phyloP scores from a whole-genome alignment of 768 basidiomycete species.

The Boletus edulis region DNA sequence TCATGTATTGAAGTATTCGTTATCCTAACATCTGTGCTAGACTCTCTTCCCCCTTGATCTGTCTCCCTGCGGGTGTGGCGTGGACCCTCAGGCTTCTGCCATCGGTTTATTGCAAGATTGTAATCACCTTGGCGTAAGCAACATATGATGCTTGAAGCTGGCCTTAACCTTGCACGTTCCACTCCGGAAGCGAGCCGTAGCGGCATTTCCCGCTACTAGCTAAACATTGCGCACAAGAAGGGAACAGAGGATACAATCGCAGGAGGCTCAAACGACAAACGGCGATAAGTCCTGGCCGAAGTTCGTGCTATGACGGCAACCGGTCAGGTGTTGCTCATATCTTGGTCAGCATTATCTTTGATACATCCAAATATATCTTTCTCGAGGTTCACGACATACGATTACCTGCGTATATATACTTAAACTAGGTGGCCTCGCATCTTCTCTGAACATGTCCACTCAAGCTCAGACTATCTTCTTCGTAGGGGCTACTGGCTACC shows the following conservation, averaged over 20 bases:
- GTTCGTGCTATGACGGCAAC: conserved; percentile 3
- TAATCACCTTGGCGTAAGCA: no score
- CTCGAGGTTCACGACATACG: background rate
- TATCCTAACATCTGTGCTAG: no score
- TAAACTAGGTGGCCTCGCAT: background rate
- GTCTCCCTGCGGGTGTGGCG: no score
- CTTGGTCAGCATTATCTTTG: conserved; percentile 1
- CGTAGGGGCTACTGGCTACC: conserved; percentile 44
- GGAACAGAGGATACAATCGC: background rate
- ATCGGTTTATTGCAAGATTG: no score
- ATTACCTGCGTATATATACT: background rate
- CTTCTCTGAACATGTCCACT: conserved; percentile 8
- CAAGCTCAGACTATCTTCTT: conserved; percentile 33
- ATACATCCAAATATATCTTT: background rate
- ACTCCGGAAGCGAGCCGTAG: no score
- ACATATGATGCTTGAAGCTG: no score
- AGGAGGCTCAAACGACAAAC: background rate
- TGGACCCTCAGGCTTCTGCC: no score
- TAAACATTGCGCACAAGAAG: background rate
- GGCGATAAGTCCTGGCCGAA: background rate
- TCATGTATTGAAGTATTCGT: no score
- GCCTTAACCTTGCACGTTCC: no score
- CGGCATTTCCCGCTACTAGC: background rate
- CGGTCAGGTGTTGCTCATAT: background rate
- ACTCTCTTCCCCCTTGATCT: no score